These are phyloP conservation scores for Ophiostoma piceae DNA, from an alignment of 2,329 filamentous ascomycete species.

Conservation along the genomic window DNA sequence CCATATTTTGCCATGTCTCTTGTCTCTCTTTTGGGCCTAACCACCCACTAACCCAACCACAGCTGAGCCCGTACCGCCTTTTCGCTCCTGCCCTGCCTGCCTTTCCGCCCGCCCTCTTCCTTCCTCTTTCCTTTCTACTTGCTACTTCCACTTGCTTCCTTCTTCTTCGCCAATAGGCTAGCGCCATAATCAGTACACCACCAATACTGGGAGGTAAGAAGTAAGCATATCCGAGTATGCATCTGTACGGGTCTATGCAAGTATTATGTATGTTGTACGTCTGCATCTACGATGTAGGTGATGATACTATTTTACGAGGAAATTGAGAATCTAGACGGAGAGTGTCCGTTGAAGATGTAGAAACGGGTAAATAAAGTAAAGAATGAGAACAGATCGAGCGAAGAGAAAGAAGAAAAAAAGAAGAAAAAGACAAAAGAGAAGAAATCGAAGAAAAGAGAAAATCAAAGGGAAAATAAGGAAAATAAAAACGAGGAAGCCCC, in stretches of 20 bases:
- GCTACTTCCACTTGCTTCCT: neutral
- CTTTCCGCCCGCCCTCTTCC: neutral
- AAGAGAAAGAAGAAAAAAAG: neutral
- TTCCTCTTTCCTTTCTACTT: neutral
- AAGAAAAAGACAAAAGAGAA: neutral
- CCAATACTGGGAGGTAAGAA: neutral
- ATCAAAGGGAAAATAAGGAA: neutral
- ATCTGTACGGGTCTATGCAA: neutral
- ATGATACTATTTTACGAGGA: too few species aligned
- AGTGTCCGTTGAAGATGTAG: neutral
- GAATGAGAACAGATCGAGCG: neutral
- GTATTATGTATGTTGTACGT: neutral
- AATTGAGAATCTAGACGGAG: too few species aligned
- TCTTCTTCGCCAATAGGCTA: conserved; percentile 10
- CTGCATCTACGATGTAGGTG: too few species aligned
- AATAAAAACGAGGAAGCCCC: neutral
- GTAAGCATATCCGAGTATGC: neutral
- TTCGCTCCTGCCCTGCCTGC: neutral
- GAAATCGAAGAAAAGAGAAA: neutral
- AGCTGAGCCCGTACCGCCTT: neutral
- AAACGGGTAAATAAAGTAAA: neutral
- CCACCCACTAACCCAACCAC: neutral
- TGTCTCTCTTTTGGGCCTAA: neutral
- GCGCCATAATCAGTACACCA: neutral
- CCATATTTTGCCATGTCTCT: too few species aligned